These are phyloP conservation scores for Lepidium sativum DNA, from an alignment of 345 rosid genomes.

Conservation along the genomic window DNA sequence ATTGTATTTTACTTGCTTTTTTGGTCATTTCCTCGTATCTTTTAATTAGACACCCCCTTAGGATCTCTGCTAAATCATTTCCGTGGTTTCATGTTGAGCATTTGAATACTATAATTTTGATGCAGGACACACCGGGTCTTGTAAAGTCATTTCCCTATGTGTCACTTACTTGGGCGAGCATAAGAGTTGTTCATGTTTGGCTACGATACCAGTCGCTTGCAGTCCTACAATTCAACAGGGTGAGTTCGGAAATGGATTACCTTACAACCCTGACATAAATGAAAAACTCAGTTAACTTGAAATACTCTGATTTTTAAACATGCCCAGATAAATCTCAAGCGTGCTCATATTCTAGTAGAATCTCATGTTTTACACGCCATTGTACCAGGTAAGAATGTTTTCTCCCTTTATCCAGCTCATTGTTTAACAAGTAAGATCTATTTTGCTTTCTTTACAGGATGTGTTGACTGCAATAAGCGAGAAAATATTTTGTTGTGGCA, in stretches of 20 bases:
- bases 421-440: background rate
- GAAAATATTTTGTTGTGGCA: slow-evolving; percentile 78
- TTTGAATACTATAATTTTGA: slow-evolving; percentile 13
- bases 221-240: slow-evolving; percentile 62
- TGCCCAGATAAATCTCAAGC: slow-evolving; percentile 83
- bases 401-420: background rate
- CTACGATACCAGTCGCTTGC: slow-evolving; percentile 77
- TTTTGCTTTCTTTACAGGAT: slow-evolving; percentile 40
- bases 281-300: background rate
- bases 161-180: slow-evolving; percentile 64
- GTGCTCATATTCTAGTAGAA: slow-evolving; percentile 72
- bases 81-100: slow-evolving; percentile 5
- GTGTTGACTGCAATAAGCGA: slow-evolving; percentile 61
- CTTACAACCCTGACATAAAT: background rate
- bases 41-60: background rate
- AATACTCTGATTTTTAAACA: background rate
- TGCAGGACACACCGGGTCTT: slow-evolving; percentile 87
- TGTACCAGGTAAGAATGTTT: slow-evolving; percentile 49
- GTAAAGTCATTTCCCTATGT: slow-evolving; percentile 59
- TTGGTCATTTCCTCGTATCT: background rate
- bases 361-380: slow-evolving; percentile 51
- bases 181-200: slow-evolving; percentile 83
- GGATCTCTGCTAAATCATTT: background rate
- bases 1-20: slow-evolving; percentile 41
- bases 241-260: slow-evolving; percentile 18